Conservation (phyloP, 2,329 filamentous ascomycete genomes). For the Phialocephala subalpina region DNA sequence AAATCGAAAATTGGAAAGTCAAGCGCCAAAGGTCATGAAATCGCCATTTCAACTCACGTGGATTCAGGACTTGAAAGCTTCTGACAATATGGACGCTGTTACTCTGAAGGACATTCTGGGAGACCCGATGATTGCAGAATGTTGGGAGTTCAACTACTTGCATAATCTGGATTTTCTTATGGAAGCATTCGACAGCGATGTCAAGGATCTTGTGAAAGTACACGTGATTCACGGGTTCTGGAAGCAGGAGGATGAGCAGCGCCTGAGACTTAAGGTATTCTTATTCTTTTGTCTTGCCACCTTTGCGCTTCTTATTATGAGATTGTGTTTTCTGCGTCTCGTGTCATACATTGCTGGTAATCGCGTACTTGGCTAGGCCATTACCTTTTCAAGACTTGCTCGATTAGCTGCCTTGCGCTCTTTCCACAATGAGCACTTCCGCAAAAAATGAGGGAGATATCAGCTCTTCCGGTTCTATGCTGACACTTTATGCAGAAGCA, state of each 20-base stretch:
- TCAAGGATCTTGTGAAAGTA: slow-evolving; percentile 58
- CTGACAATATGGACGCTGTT: slow-evolving; percentile 64
- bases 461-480: not conserved
- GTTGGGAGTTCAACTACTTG: slow-evolving; percentile 64
- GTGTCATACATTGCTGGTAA: not conserved
- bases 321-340: not conserved
- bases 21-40: slow-evolving; percentile 30
- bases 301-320: not conserved
- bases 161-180: slow-evolving; percentile 67
- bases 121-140: slow-evolving; percentile 63
- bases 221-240: slow-evolving; percentile 71
- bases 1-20: not conserved
- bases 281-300: slow-evolving; percentile 33
- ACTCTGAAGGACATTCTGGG: slow-evolving; percentile 64
- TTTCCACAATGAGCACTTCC: not conserved
- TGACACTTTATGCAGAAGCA: slow-evolving; percentile 60
- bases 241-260: slow-evolving; percentile 69
- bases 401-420: not conserved
- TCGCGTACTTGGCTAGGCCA: not conserved
- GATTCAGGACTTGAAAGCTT: slow-evolving; percentile 59
- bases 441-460: not conserved
- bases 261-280: slow-evolving; percentile 52
- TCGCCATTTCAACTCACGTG: slow-evolving; percentile 68
- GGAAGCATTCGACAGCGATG: slow-evolving; percentile 61
- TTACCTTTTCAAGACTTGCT: not conserved